Evolutionary conservation across 164 flowering plant genomes (phyloP).

Genomic region (Annona squamosa): DNA sequence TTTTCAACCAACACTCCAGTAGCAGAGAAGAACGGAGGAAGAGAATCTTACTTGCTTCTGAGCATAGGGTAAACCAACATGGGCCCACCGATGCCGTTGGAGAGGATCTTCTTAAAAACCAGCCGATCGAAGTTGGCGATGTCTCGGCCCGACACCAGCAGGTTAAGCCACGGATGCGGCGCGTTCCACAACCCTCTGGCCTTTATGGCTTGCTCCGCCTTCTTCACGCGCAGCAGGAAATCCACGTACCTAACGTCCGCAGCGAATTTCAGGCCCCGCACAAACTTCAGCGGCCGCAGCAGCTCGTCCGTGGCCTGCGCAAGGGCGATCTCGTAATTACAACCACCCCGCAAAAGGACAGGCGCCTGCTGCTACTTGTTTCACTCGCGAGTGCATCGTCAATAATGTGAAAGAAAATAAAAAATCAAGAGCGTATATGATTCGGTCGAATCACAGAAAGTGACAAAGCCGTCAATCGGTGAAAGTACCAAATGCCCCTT

Average conservation of each 20-base stretch:
- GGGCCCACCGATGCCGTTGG: conserved; percentile 78
- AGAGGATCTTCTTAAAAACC: conserved; percentile 56
- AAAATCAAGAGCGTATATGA: not conserved
- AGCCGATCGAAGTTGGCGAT: conserved; percentile 50
- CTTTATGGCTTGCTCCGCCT: conserved; percentile 43
- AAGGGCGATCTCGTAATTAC: not conserved
- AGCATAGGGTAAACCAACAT: conserved; percentile 76
- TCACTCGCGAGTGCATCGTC: not conserved
- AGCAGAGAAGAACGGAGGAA: no score
- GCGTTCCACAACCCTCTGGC: conserved; percentile 68
- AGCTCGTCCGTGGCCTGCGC: conserved; percentile 38
- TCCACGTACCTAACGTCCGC: conserved; percentile 56
- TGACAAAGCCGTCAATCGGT: conserved; percentile 3
- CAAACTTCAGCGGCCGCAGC: conserved; percentile 42
- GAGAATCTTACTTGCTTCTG: conserved; percentile 55
- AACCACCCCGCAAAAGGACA: not conserved
- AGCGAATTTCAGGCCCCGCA: conserved; percentile 34
- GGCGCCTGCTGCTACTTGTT: no score
- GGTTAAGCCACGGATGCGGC: conserved; percentile 92
- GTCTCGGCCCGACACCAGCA: conserved; percentile 52
- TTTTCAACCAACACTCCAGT: no score
- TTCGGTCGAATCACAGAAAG: conserved; percentile 24
- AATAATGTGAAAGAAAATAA: not conserved
- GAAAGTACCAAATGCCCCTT: no score
- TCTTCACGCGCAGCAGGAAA: conserved; percentile 62